These are phyloP conservation scores for Leccinum subrobustum DNA, from an alignment of 1,284 basidiomycete genomes.

Conservation along the genomic window DNA sequence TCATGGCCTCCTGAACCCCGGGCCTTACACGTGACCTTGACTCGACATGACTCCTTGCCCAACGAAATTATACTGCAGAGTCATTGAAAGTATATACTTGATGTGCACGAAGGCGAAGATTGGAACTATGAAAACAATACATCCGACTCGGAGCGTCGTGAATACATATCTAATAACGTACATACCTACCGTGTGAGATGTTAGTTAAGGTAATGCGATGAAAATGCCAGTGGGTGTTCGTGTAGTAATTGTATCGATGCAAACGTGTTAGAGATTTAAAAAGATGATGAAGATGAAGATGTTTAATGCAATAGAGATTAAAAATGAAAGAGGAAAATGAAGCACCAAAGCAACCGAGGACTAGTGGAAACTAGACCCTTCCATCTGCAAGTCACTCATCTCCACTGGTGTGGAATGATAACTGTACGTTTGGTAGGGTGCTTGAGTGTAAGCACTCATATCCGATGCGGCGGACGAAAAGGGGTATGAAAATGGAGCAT, in stretches of 20 bases:
- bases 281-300: neutral
- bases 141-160: neutral
- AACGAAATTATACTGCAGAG: neutral
- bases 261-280: neutral
- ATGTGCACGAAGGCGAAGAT: neutral
- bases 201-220: neutral
- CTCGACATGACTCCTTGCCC: neutral
- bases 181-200: neutral
- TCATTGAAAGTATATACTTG: neutral
- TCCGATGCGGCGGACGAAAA: neutral
- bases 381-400: neutral
- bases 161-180: neutral
- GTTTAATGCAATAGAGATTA: neutral
- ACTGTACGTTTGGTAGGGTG: neutral
- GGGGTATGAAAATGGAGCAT: neutral
- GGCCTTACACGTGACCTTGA: conserved; percentile 13
- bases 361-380: neutral
- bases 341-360: neutral
- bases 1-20: neutral
- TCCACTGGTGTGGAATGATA: neutral
- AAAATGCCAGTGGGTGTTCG: neutral
- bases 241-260: neutral
- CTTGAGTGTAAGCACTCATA: neutral
- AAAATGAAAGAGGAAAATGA: neutral
- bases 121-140: neutral